Base-by-base conservation (phyloP, 257 asterid genomes). In the Penstemon davidsonii region DNA sequence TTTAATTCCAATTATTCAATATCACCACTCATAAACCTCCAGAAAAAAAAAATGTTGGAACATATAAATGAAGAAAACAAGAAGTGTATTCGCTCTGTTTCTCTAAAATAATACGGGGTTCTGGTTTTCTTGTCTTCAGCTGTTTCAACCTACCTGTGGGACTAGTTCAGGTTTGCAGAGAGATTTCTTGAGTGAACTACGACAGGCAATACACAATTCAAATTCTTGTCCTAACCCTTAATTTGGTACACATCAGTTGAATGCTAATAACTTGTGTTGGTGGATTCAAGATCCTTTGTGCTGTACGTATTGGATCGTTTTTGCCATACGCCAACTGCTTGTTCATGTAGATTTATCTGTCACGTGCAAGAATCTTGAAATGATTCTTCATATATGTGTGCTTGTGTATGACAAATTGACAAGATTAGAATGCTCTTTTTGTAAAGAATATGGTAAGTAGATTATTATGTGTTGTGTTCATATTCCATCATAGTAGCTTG, bases 131-230 rank as follows among this genome's bases (percentile, higher is more conserved):
- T 62, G 67, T 65, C 41, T 55, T 55, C 87, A 82, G 95, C 67
- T 85, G 76, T 75, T 86, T 64, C 83, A 84, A 56, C 82, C 73
- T 67, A 38, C 84, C 15, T 83, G 79, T 40, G 87, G 81, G 54
- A 77, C 84, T 41, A 71, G 92, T 70, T 60, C 78, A 36, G 87
- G 87, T 60, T 49, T 62, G 80, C 88, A 85, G 81, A 81, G 83
- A 78, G 97, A 93, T 82, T 90, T 93, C 87, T 72, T 79, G 70
- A 81, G 80, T 45, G 93, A 93, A 73, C 92, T 93, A 68, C 83
- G 77, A 65, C 73, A 82, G 74, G 96, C 95, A 11, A 84, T 88
- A 86, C 79, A 67, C 73, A 81, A 72, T 61, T 81, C 87, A 63
- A 83, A 83, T 65, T 72, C 82, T 59, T 70, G 80, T 67, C 74